phyloP scores from a whole-genome alignment of 306 rosid genomes.

The Cicer cuneatum region DNA sequence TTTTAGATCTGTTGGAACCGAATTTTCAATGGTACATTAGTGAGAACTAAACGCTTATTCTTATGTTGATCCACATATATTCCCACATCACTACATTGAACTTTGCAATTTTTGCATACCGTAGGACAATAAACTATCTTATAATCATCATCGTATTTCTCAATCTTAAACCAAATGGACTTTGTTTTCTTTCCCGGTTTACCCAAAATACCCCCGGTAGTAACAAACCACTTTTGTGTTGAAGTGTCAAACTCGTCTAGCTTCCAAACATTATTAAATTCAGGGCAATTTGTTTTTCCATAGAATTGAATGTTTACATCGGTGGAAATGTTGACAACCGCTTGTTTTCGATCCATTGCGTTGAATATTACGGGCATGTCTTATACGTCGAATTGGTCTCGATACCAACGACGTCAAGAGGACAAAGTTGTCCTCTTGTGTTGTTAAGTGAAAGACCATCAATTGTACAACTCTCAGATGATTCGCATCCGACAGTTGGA shows the following conservation, averaged over 20 bases:
- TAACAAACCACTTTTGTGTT: background rate
- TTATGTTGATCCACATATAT: background rate
- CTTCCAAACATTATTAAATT: background rate
- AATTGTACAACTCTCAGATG: too few species aligned
- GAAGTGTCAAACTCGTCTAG: background rate
- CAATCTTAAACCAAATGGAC: background rate
- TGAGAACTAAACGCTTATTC: background rate
- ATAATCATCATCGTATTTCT: background rate
- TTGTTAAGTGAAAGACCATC: slow-evolving; percentile 40
- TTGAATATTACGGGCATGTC: slow-evolving; percentile 29
- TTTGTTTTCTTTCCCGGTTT: background rate
- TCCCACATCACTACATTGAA: background rate
- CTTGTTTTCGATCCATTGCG: background rate
- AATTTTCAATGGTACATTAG: background rate
- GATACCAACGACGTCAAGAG: too few species aligned
- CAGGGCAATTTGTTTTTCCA: background rate
- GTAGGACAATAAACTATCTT: background rate
- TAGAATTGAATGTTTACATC: background rate
- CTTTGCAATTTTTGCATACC: background rate
- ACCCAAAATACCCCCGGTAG: background rate
- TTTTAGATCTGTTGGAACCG: background rate
- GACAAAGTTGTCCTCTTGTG: slow-evolving; percentile 35
- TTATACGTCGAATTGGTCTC: too few species aligned
- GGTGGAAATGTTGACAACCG: background rate
- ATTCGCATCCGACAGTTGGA: background rate